Conservation (phyloP, 2,329 filamentous ascomycete genomes). For the Eutypella sp. region DNA sequence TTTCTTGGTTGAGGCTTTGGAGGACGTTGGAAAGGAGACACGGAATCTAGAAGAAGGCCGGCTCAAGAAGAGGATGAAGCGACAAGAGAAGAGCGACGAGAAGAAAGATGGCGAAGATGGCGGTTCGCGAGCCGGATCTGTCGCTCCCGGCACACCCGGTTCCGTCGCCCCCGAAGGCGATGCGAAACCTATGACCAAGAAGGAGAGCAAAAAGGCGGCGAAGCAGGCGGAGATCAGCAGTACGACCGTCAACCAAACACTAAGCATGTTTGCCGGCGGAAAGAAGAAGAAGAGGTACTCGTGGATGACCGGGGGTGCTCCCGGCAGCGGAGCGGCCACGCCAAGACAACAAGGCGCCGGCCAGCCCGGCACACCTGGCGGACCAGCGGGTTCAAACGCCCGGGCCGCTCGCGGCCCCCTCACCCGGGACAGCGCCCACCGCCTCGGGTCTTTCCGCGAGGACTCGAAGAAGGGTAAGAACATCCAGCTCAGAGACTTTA, state of each 20-base stretch:
- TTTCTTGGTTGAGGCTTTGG: slow-evolving; percentile 46
- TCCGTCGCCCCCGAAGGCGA: slow-evolving; percentile 57
- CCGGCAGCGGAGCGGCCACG: slow-evolving; percentile 47
- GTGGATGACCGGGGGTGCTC: slow-evolving; percentile 62
- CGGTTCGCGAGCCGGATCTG: slow-evolving; percentile 48
- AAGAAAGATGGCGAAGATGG: slow-evolving; percentile 43
- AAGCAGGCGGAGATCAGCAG: slow-evolving; percentile 76
- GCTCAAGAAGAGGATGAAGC: slow-evolving; percentile 60
- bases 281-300: slow-evolving; percentile 67
- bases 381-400: slow-evolving; percentile 27
- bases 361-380: slow-evolving; percentile 28
- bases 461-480: slow-evolving; percentile 69
- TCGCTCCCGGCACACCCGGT: slow-evolving; percentile 57
- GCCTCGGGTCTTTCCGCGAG: slow-evolving; percentile 72
- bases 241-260: slow-evolving; percentile 77
- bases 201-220: slow-evolving; percentile 72
- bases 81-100: slow-evolving; percentile 43
- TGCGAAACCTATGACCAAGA: slow-evolving; percentile 72
- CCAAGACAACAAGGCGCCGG: slow-evolving; percentile 33
- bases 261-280: slow-evolving; percentile 62
- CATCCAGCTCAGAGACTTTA: slow-evolving; percentile 80
- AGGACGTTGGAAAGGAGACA: slow-evolving; percentile 61
- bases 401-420: slow-evolving; percentile 33
- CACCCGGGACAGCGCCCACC: slow-evolving; percentile 55
- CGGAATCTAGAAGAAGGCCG: slow-evolving; percentile 69